These are phyloP conservation scores for Ophiostoma tasmaniense DNA, from an alignment of 2,329 filamentous ascomycete genomes.

Conservation along the genomic window DNA sequence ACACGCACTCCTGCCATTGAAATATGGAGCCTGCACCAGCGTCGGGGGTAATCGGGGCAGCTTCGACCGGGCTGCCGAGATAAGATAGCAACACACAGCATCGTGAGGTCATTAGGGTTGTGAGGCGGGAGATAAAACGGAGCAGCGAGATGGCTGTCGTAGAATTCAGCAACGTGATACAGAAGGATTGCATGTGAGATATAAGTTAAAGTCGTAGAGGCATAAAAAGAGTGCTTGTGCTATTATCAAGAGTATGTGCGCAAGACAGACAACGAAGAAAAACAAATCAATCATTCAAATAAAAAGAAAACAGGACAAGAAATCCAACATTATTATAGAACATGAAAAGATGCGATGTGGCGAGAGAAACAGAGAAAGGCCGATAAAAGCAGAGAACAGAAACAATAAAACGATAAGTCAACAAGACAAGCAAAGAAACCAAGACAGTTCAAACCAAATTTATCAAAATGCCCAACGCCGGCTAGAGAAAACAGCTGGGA, in stretches of 20 bases:
- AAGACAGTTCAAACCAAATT: background rate
- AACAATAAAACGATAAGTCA: background rate
- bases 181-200: background rate
- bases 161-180: background rate
- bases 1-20: background rate
- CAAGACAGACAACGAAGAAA: background rate
- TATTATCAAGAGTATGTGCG: background rate
- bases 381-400: background rate
- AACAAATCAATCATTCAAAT: background rate
- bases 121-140: background rate
- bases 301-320: background rate
- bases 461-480: constrained; percentile 9
- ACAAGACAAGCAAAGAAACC: background rate
- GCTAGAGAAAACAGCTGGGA: constrained; percentile 17
- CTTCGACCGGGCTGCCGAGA: constrained; percentile 4
- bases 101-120: background rate
- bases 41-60: background rate
- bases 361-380: background rate
- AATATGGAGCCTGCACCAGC: background rate
- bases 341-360: background rate
- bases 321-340: background rate
- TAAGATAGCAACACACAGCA: background rate
- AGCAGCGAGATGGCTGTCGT: background rate
- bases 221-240: background rate
- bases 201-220: background rate